Conservation (phyloP, 164 flowering plant species). For the Euptelea pleiosperma region DNA sequence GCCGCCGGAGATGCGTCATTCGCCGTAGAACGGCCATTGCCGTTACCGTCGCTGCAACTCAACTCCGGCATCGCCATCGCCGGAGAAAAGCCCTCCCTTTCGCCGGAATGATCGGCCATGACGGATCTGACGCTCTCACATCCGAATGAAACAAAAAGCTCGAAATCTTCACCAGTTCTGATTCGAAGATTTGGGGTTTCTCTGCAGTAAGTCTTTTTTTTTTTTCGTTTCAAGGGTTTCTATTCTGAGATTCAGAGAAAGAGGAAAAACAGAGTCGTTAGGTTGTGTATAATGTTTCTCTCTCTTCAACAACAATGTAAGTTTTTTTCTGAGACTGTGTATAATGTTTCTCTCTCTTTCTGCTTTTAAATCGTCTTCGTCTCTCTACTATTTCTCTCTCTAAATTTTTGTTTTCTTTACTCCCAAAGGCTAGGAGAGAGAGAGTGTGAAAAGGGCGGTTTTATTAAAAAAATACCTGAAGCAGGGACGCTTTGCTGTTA, state of each 20-base stretch:
- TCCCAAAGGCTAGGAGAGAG: conserved; percentile 6
- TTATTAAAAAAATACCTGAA: background rate
- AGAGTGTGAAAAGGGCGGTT: conserved; percentile 3
- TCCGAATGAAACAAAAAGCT: conserved; percentile 13
- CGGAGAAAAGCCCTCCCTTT: conserved; percentile 21
- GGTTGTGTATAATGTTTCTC: background rate
- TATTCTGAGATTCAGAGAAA: background rate
- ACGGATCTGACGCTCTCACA: conserved; percentile 35
- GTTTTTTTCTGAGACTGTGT: background rate
- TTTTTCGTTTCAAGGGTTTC: conserved; percentile 1
- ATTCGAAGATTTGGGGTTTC: conserved; percentile 1
- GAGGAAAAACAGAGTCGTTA: background rate
- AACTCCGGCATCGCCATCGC: conserved; percentile 10
- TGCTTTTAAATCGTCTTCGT: conserved; percentile 2
- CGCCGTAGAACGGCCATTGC: conserved; percentile 13
- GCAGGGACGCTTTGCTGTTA: conserved; percentile 8
- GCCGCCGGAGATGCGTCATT: conserved; percentile 8
- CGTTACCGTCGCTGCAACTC: conserved; percentile 18
- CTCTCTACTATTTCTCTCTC: conserved; percentile 1
- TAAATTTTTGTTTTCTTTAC: background rate
- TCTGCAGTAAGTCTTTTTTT: background rate
- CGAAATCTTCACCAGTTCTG: background rate
- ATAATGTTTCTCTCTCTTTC: background rate
- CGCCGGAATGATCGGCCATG: conserved; percentile 48
- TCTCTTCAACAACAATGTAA: conserved; percentile 6